Evolutionary conservation across 208 protist genomes (phyloP).

Genomic region (Naegleria gruberi): DNA sequence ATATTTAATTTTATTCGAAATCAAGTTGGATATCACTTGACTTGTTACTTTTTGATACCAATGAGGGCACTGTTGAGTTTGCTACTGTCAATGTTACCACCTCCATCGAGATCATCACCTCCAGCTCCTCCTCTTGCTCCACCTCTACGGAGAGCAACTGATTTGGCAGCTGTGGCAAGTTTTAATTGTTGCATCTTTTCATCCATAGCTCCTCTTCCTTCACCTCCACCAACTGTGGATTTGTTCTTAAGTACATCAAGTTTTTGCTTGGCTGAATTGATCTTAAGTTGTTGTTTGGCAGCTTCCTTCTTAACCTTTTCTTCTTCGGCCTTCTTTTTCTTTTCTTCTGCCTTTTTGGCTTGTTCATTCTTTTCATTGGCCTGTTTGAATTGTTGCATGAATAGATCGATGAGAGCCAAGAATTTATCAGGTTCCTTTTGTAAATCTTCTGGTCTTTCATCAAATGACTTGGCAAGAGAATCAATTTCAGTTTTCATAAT

Average conservation of each 20-base stretch:
- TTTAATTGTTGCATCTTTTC: background rate
- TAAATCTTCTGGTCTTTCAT: background rate
- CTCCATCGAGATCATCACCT: background rate
- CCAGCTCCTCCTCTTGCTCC: background rate
- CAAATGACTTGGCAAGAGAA: background rate
- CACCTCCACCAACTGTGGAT: background rate
- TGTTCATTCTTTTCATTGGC: constrained; percentile 18
- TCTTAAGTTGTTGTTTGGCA: background rate
- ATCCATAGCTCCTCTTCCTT: background rate
- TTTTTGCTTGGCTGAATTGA: background rate
- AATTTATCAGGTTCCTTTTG: constrained; percentile 22
- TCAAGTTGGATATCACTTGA: too few relatives aligned
- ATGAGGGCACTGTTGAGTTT: background rate
- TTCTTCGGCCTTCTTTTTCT: constrained; percentile 2
- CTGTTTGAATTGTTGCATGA: background rate
- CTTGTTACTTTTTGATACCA: background rate
- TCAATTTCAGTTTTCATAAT: background rate
- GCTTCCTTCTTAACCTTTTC: background rate
- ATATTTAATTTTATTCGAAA: too few relatives aligned
- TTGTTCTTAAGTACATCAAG: background rate
- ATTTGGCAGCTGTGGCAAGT: background rate
- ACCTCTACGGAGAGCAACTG: background rate
- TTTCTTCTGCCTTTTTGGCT: background rate
- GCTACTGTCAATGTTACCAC: background rate
- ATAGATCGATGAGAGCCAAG: background rate